These are phyloP conservation scores for Inga leiocalycina DNA, from an alignment of 306 rosid genomes.

Conservation along the genomic window DNA sequence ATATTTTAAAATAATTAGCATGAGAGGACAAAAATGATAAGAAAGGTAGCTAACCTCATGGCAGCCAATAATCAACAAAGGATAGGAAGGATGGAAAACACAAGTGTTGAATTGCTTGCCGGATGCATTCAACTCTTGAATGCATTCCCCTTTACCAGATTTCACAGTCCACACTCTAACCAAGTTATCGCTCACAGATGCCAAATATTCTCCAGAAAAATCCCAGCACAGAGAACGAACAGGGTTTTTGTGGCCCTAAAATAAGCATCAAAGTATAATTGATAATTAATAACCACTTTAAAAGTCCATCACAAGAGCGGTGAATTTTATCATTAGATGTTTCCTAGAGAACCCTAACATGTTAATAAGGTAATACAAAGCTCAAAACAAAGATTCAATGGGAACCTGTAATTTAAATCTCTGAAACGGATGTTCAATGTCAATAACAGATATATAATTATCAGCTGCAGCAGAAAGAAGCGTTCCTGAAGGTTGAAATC, in stretches of 20 bases:
- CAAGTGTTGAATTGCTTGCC: conserved; percentile 57
- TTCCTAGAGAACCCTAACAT: not conserved
- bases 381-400: conserved; percentile 21
- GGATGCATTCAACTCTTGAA: conserved; percentile 49
- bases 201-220: conserved; percentile 60
- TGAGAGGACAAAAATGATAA: conserved; percentile 2
- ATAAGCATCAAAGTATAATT: conserved; percentile 9
- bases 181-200: conserved; percentile 73
- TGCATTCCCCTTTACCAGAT: conserved; percentile 50
- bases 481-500: conserved; percentile 87
- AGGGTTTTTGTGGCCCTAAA: not conserved
- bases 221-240: not conserved
- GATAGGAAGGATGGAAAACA: conserved; percentile 68
- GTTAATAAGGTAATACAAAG: not conserved
- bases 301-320: not conserved
- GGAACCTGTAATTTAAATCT: conserved; percentile 60
- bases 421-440: conserved; percentile 62
- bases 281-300: not conserved
- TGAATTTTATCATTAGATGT: not conserved
- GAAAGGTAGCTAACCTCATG: conserved; percentile 50
- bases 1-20: not conserved
- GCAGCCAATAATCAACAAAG: conserved; percentile 65
- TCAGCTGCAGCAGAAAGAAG: conserved; percentile 71
- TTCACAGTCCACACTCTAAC: conserved; percentile 67
- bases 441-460: conserved; percentile 57